Conservation (phyloP, 1,284 basidiomycete species). For the Cryptococcus wingfieldii region DNA sequence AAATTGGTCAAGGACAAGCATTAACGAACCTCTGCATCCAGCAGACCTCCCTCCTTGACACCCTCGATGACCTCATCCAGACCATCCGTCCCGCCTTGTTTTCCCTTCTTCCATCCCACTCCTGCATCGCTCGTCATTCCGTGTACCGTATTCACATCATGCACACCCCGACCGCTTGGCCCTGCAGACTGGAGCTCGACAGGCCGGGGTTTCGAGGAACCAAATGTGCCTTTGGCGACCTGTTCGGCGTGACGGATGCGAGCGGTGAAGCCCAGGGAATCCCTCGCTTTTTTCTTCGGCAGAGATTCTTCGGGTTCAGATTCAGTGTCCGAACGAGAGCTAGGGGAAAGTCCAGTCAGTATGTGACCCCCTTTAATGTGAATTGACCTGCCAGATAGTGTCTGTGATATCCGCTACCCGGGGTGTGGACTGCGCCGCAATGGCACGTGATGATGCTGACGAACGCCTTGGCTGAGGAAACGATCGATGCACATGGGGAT, state of each 20-base stretch:
- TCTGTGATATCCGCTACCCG: too few species aligned
- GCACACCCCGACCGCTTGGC: neutral
- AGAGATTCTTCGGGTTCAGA: slow-evolving; percentile 31
- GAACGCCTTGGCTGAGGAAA: neutral
- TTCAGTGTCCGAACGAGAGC: slow-evolving; percentile 23
- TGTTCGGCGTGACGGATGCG: neutral
- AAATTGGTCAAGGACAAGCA: neutral
- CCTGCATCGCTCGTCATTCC: slow-evolving; percentile 9
- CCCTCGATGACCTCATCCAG: slow-evolving; percentile 40
- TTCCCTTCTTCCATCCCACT: slow-evolving; percentile 29
- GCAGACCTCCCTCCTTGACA: slow-evolving; percentile 23
- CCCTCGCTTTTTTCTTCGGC: slow-evolving; percentile 9
- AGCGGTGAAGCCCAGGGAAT: slow-evolving; percentile 1
- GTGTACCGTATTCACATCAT: slow-evolving; percentile 26
- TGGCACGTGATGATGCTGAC: too few species aligned
- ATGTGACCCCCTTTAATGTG: too few species aligned
- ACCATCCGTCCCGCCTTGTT: slow-evolving; percentile 21
- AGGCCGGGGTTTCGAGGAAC: neutral
- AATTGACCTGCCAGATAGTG: too few species aligned
- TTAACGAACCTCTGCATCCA: slow-evolving; percentile 6
- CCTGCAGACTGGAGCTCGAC: neutral
- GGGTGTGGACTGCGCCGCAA: too few species aligned
- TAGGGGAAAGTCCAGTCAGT: neutral
- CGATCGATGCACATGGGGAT: neutral
- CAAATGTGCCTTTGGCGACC: neutral